Percentiles rank a stretch among this genome's conserved stretches.
These are phyloP conservation scores for Lachancea dasiensis DNA, from an alignment of 805 yeast species.

Conservation along the genomic window DNA sequence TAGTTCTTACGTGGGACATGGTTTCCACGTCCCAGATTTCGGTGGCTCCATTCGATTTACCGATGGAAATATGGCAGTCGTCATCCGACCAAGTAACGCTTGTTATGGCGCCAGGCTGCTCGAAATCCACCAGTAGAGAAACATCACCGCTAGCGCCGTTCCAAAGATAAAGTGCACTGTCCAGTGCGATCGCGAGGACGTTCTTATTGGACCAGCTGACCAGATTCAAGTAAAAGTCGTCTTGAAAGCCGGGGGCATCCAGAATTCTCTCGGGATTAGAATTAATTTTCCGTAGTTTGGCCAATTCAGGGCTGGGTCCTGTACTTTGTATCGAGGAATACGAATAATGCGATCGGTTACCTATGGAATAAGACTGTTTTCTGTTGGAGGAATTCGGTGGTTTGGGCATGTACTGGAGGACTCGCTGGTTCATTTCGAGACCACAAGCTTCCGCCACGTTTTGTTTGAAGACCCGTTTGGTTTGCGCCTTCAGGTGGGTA, in stretches of 20 bases:
- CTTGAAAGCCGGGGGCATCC: conserved; percentile 92
- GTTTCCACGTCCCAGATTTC: conserved; percentile 94
- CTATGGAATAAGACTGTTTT: conserved; percentile 26
- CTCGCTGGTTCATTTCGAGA: conserved; percentile 70
- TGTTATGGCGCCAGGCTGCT: conserved; percentile 28
- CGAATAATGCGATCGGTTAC: conserved; percentile 29
- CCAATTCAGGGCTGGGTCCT: conserved; percentile 37
- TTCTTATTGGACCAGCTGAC: conserved; percentile 84
- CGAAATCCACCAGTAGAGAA: conserved; percentile 56
- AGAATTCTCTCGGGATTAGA: conserved; percentile 87
- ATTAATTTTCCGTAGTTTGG: conserved; percentile 71
- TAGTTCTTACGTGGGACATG: conserved; percentile 65
- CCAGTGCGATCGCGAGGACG: conserved; percentile 82
- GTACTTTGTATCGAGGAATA: conserved; percentile 27
- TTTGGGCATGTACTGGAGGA: conserved; percentile 77
- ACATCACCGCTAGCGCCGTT: conserved; percentile 81
- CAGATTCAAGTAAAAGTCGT: conserved; percentile 85
- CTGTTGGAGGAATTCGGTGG: conserved; percentile 55
- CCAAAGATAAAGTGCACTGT: conserved; percentile 82
- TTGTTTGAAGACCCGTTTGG: conserved; percentile 51
- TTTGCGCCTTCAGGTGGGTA: conserved; percentile 39
- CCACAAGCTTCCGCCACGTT: conserved; percentile 96
- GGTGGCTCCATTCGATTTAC: conserved; percentile 72
- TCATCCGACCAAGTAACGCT: conserved; percentile 90
- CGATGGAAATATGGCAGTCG: conserved; percentile 79